Evolutionary conservation across 1,139 yeast species (phyloP).

Genomic region (Blastobotrys aristatus): DNA sequence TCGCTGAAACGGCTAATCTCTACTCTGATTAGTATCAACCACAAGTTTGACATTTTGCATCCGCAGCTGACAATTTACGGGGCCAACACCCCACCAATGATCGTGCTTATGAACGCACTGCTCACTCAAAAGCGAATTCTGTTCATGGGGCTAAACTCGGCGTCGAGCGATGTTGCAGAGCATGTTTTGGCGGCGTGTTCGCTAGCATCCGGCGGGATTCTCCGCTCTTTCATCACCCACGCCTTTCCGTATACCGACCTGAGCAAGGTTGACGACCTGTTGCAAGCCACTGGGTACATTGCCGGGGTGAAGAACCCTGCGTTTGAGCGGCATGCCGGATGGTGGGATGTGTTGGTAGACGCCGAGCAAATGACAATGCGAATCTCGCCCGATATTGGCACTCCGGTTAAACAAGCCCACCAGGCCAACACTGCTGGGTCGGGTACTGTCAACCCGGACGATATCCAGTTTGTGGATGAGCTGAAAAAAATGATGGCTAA

Average conservation of each 20-base stretch:
- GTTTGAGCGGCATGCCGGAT: conserved; percentile 50
- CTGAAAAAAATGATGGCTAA: conserved; percentile 31
- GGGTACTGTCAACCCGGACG: conserved; percentile 24
- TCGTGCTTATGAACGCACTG: conserved; percentile 52
- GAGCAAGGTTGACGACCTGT: conserved; percentile 53
- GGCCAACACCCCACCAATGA: conserved; percentile 53
- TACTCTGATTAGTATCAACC: conserved; percentile 22
- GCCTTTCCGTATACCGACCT: conserved; percentile 62
- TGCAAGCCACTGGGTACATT: conserved; percentile 49
- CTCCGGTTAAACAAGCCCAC: conserved; percentile 9
- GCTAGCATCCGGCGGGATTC: conserved; percentile 52
- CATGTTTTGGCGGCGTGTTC: conserved; percentile 50
- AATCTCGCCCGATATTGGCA: conserved; percentile 31
- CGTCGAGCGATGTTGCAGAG: conserved; percentile 53
- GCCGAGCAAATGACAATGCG: conserved; percentile 46
- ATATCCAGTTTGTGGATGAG: conserved; percentile 32
- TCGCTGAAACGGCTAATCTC: conserved; percentile 27
- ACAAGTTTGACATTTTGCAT: conserved; percentile 27
- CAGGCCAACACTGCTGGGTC: conserved; percentile 11
- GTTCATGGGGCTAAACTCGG: conserved; percentile 50
- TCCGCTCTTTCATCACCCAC: conserved; percentile 45
- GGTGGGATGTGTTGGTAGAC: conserved; percentile 60
- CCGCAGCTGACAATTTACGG: conserved; percentile 48
- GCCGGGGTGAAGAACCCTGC: conserved; percentile 70
- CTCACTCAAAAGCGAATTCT: conserved; percentile 54